These are phyloP conservation scores for Paramecium sonneborni DNA, from an alignment of 73 alveolate genomes.

Conservation along the genomic window DNA sequence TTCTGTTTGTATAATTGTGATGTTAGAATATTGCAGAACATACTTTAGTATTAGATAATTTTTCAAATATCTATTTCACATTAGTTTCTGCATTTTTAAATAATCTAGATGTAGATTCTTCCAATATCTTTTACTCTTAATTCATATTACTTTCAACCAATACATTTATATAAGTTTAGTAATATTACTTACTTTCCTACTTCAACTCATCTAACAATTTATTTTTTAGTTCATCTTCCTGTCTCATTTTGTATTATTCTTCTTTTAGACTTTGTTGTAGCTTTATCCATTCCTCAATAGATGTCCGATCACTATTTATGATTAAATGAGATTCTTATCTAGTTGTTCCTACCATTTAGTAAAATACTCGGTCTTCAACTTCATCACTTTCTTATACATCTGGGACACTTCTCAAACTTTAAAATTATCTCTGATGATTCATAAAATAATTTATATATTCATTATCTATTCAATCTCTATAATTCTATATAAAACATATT, in stretches of 20 bases:
- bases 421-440: background rate
- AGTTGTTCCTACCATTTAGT: background rate
- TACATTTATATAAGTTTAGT: conserved; percentile 32
- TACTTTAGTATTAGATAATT: background rate
- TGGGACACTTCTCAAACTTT: conserved; percentile 31
- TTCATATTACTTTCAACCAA: background rate
- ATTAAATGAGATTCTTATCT: background rate
- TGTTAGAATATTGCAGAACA: conserved; percentile 22
- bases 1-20: background rate
- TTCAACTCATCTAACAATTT: conserved; percentile 20
- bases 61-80: background rate
- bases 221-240: conserved; percentile 11
- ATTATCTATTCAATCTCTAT: background rate
- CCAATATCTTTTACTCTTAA: background rate
- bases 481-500: background rate
- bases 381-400: conserved; percentile 15
- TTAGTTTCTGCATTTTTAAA: conserved; percentile 13
- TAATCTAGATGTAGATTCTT: background rate
- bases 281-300: conserved; percentile 18
- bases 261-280: background rate
- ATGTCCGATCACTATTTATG: background rate
- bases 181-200: background rate
- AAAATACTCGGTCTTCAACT: background rate
- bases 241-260: background rate
- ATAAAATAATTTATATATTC: background rate